Evolutionary conservation across 345 rosid species (phyloP).

Genomic region (Psidium friedrichsthalianum): DNA sequence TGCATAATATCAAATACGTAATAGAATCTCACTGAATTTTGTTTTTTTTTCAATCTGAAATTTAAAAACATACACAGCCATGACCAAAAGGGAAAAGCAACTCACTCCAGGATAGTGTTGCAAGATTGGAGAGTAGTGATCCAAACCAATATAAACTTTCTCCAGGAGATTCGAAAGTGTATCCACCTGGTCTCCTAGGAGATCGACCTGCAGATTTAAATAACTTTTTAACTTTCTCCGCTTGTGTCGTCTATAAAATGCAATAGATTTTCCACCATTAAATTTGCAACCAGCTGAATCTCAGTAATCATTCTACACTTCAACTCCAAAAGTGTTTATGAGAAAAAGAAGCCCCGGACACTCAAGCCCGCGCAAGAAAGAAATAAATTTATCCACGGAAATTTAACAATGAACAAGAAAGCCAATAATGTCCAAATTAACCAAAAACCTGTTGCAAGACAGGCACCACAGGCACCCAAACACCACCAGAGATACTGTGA

Average conservation of each 20-base stretch:
- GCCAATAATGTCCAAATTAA: background rate
- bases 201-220: conserved; percentile 56
- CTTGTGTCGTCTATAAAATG: background rate
- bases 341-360: background rate
- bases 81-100: background rate
- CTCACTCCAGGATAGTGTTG: conserved; percentile 90
- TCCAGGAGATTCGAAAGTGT: conserved; percentile 60
- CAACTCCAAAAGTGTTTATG: background rate
- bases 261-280: background rate
- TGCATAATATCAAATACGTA: background rate
- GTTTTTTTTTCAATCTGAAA: background rate
- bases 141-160: conserved; percentile 86
- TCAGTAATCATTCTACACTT: background rate
- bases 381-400: background rate
- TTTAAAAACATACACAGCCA: background rate
- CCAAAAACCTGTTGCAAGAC: background rate
- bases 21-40: background rate
- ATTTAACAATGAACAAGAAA: background rate
- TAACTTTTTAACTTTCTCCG: background rate
- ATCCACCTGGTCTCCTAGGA: conserved; percentile 88
- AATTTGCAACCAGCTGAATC: background rate
- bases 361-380: background rate
- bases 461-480: background rate
- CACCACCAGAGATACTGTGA: background rate
- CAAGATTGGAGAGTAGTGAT: conserved; percentile 86